Percentiles rank a stretch among this genome's conserved stretches.
These are phyloP conservation scores for Fusarium siculi DNA, from an alignment of 2,329 filamentous ascomycete species.

Conservation along the genomic window DNA sequence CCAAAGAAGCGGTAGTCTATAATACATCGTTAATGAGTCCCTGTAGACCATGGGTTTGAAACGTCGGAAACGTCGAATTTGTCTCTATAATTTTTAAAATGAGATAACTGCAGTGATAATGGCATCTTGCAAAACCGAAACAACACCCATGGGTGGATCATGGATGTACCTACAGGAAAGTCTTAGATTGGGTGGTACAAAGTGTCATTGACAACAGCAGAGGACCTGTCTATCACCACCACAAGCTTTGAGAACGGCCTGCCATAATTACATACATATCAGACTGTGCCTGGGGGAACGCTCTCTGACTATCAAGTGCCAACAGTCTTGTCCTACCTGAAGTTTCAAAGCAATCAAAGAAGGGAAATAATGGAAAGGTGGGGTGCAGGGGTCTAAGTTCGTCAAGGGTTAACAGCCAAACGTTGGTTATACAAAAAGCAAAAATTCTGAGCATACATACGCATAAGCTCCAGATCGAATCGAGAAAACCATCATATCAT, in stretches of 20 bases:
- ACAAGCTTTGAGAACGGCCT: neutral
- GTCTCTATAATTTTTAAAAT: constrained; percentile 6
- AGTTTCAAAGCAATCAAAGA: neutral
- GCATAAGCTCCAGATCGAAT: neutral
- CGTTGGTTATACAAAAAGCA: constrained; percentile 5
- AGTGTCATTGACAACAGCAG: neutral
- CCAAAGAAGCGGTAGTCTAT: neutral
- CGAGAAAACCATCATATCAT: neutral
- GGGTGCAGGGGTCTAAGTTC: constrained; percentile 9
- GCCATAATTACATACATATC: neutral
- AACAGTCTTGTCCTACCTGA: constrained; percentile 7
- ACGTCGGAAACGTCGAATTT: constrained; percentile 2
- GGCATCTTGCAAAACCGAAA: neutral
- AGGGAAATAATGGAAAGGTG: constrained; percentile 11
- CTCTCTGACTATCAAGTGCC: constrained; percentile 12
- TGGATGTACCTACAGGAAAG: neutral
- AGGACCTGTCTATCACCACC: neutral
- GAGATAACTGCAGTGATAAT: neutral
- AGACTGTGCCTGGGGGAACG: constrained; percentile 5
- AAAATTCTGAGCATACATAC: neutral
- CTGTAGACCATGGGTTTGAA: constrained; percentile 7
- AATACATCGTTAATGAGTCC: neutral
- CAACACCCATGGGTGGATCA: neutral
- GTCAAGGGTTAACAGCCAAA: constrained; percentile 18
- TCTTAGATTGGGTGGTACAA: neutral